Evolutionary conservation across 2,329 filamentous ascomycete species (phyloP), one percentile per base, ranked within the genome.

Genomic region (Fusarium sp.): DNA sequence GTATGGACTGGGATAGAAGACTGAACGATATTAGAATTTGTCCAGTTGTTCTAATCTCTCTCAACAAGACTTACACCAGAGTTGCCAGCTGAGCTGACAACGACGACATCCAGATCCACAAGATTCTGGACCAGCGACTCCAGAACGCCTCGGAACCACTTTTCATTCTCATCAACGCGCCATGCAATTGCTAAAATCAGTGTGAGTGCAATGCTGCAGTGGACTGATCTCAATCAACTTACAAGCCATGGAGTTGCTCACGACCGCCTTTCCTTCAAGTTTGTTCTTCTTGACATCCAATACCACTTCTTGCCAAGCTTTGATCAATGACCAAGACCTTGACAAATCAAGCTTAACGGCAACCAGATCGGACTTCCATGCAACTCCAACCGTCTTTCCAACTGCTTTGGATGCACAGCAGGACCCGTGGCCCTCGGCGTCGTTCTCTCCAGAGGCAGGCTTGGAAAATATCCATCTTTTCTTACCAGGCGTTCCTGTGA

Each of bases 31-130:
- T 35, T 18, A 48, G 16, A 4, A 12, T 2, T 23, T 6, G 16
- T 5, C 3, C 2, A 11, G 23, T 1, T 18, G 1, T 1, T 8
- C 1, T 16, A 4, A 10, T 15, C 8, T 3, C 3, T 3, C 18
- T 1, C 24, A 20, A 18, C 11, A 31, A 31, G 5, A 33, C 29
- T 24, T n/a, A 33, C 44, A 6, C 44, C 44, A 7, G n/a, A 33
- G 4, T 48, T 48, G 4, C 44, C 44, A 0, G 44, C 31, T 0
- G 44, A 48, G 44, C 44, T 48, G 11, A 48, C 28, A 8, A 48
- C 20, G 0, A 48, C 44, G 12, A 48, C 29, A 33, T 48, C 29
- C 13, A 48, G 28, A 23, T 28, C 8, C 8, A 31, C 44, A 0
- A 48, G 20, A 16, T 48, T 24, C 20, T 48, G 31, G 1, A 48